Conservation (phyloP, 139 green algal genomes). For the Zygnema circumcarinatum region DNA sequence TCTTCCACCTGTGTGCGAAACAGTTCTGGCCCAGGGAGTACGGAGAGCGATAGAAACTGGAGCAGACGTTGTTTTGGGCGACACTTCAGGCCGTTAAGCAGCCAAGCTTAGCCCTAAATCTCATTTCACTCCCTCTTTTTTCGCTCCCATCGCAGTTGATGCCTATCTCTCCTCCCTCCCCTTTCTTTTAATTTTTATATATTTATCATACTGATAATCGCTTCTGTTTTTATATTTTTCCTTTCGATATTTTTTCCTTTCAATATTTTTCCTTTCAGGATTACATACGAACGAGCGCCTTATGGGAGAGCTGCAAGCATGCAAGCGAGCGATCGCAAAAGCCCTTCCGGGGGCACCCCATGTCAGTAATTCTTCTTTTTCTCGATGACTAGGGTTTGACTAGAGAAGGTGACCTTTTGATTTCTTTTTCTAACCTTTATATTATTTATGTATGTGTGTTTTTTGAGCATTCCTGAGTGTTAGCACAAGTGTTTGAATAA, state of each 20-base stretch:
- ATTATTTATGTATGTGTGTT: neutral
- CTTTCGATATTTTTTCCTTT: too few relatives aligned
- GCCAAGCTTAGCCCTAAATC: neutral
- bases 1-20: too few relatives aligned
- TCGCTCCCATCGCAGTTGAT: too few relatives aligned
- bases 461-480: too few relatives aligned
- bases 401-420: neutral
- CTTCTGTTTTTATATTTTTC: too few relatives aligned
- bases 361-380: conserved; percentile 51
- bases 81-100: conserved; percentile 80
- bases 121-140: neutral
- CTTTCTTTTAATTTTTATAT: too few relatives aligned
- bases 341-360: conserved; percentile 66
- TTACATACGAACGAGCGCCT: conserved; percentile 94
- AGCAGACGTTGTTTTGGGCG: conserved; percentile 86
- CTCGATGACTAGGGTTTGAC: conserved; percentile 11
- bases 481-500: too few relatives aligned
- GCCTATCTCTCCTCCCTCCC: too few relatives aligned
- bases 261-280: conserved; percentile 11
- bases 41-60: conserved; percentile 37
- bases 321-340: conserved; percentile 72
- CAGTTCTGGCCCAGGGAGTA: conserved; percentile 41
- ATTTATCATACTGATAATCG: too few relatives aligned
- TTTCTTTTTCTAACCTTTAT: neutral
- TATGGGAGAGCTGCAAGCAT: conserved; percentile 88